A percentile compares a stretch with the other conserved stretches of the same genome.
These are phyloP conservation scores for Daldinia decipiens DNA, from an alignment of 495 filamentous ascomycete species.

Conservation along the genomic window DNA sequence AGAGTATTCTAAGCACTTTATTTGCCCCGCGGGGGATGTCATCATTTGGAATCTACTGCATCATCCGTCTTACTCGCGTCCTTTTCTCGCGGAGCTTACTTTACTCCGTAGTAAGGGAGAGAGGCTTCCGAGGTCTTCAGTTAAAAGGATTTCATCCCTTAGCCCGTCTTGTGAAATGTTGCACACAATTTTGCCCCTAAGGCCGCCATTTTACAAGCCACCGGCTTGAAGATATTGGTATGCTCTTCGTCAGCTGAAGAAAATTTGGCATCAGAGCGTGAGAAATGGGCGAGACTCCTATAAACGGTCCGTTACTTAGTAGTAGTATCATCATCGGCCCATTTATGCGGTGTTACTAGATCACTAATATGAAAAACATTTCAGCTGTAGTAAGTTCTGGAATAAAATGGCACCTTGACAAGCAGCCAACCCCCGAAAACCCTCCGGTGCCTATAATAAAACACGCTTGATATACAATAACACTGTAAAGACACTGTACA, in stretches of 20 bases:
- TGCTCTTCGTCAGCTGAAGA: slow-evolving; percentile 3
- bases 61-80: not conserved
- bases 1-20: slow-evolving; percentile 38
- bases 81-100: slow-evolving; percentile 5
- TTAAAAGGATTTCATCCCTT: slow-evolving; percentile 3
- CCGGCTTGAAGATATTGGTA: not conserved
- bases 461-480: slow-evolving; percentile 22
- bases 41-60: slow-evolving; percentile 10
- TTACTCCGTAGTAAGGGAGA: slow-evolving; percentile 14
- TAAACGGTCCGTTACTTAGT: not conserved
- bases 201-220: not conserved
- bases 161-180: not conserved
- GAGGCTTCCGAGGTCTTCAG: not conserved
- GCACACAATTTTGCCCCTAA: not conserved
- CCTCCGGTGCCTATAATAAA: slow-evolving; percentile 12
- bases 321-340: slow-evolving; percentile 9
- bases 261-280: not conserved
- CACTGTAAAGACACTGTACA: slow-evolving; percentile 10
- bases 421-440: slow-evolving; percentile 10
- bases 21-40: slow-evolving; percentile 38
- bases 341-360: slow-evolving; percentile 8
- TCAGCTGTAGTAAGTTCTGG: slow-evolving; percentile 1
- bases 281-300: not conserved
- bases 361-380: slow-evolving; percentile 12
- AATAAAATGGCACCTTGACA: slow-evolving; percentile 18